Conservation (phyloP, 345 rosid genomes). For the Pelargonium nanum region DNA sequence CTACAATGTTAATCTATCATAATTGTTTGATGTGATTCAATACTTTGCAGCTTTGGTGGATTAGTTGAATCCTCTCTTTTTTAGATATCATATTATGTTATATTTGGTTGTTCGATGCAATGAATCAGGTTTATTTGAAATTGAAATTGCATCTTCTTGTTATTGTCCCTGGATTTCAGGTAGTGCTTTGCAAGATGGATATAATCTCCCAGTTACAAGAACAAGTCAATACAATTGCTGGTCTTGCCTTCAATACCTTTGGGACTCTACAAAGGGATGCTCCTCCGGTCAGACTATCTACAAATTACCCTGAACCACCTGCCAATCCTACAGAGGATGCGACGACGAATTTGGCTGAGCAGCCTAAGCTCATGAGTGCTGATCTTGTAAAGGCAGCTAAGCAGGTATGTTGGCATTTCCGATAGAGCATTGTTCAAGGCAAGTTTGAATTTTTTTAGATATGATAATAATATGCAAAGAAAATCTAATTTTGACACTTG, state of each 20-base stretch:
- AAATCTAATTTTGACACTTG: neutral
- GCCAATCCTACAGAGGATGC: slow-evolving; percentile 46
- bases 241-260: slow-evolving; percentile 66
- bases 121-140: neutral
- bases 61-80: neutral
- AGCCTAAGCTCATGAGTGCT: slow-evolving; percentile 70
- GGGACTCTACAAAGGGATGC: slow-evolving; percentile 81
- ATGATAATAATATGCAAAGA: neutral
- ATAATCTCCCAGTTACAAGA: slow-evolving; percentile 92
- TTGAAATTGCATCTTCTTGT: neutral
- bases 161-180: neutral
- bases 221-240: slow-evolving; percentile 65
- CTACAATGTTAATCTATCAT: too few species aligned
- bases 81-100: too few species aligned
- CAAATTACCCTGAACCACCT: slow-evolving; percentile 73
- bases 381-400: slow-evolving; percentile 87
- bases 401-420: slow-evolving; percentile 47
- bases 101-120: neutral
- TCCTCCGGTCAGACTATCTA: slow-evolving; percentile 68
- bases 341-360: slow-evolving; percentile 41
- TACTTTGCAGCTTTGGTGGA: neutral
- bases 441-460: slow-evolving; percentile 1
- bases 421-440: too few species aligned
- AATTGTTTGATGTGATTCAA: too few species aligned
- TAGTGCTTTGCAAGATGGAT: slow-evolving; percentile 39